Base-by-base conservation (phyloP, 768 basidiomycete species). In the Collybia sp. region DNA sequence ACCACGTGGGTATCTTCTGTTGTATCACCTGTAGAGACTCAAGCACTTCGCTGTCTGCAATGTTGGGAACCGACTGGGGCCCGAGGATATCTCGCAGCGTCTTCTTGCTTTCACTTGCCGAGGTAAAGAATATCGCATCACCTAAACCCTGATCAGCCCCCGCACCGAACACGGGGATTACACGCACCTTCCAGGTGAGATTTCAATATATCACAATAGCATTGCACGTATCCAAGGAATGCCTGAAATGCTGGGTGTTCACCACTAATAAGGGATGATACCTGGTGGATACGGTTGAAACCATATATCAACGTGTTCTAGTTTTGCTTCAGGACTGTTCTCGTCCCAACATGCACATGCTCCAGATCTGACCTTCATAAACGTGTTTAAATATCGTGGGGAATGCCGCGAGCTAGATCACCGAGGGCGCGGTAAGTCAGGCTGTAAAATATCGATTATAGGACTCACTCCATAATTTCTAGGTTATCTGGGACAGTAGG, bases 241-340 rank as follows among this genome's bases (percentile, higher is more conserved):
- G 40, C 19, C 6, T 32, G 36, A 38, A 57, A 57, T 17, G 40
- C 40, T 17, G 43, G 41, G 30, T 60, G 49, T 4, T 44, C 43
- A 34, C 44, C 43, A 20, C 48, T 42, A 12, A 56, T 52, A 19
- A 33, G 54, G 1, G 50, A 40, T 12, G 58, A 57, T 13, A 52
- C 17, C 15, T 55, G 47, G 44, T 56, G 45, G 30, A 59, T 45
- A 17, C 42, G 52, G 48, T 66, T 63, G 32, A 63, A 43, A 11
- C 48, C 58, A 13, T 58, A 55, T 42, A 66, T 57, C 17, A 63
- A 43, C 9, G 57, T 53, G 49, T 63, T 66, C 63, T 60, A 36
- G 12, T n/a, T 16, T 12, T 41, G 2, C 8, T 15, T 12, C 18
- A 44, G 44, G 8, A 9, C 8, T 25, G 4, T 25, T 25, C 8